Evolutionary conservation across 805 yeast species (phyloP).

Genomic region (Myxozyma sirexii): DNA sequence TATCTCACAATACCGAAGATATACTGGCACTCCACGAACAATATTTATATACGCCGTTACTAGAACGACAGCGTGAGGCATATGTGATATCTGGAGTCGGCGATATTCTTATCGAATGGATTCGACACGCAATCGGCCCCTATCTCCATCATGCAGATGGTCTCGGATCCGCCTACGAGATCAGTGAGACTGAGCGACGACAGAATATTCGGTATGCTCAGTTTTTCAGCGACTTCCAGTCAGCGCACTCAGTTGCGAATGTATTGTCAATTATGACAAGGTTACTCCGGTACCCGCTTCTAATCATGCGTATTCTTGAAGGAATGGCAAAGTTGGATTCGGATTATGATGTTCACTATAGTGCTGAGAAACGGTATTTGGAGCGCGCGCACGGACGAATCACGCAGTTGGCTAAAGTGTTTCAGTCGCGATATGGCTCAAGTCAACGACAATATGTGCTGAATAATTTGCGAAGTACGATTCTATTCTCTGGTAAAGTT

Average conservation of each 20-base stretch:
- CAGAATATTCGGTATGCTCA: slow-evolving; percentile 51
- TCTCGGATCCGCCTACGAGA: slow-evolving; percentile 44
- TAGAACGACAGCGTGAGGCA: slow-evolving; percentile 60
- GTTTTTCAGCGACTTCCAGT: slow-evolving; percentile 50
- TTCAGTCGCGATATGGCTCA: slow-evolving; percentile 59
- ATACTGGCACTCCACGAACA: slow-evolving; percentile 60
- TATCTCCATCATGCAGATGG: slow-evolving; percentile 61
- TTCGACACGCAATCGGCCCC: slow-evolving; percentile 55
- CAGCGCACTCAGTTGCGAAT: neutral
- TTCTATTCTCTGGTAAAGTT: slow-evolving; percentile 55
- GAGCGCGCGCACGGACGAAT: slow-evolving; percentile 59
- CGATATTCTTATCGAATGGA: slow-evolving; percentile 66
- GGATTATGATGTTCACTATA: slow-evolving; percentile 47
- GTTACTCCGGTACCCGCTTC: slow-evolving; percentile 61
- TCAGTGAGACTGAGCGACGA: slow-evolving; percentile 50
- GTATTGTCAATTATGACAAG: slow-evolving; percentile 46
- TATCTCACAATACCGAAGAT: slow-evolving; percentile 59
- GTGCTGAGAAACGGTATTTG: slow-evolving; percentile 41
- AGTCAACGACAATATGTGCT: slow-evolving; percentile 59
- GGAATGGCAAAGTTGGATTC: slow-evolving; percentile 51
- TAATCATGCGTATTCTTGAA: slow-evolving; percentile 62
- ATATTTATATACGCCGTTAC: slow-evolving; percentile 58
- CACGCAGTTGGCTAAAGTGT: slow-evolving; percentile 56
- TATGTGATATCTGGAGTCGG: slow-evolving; percentile 69
- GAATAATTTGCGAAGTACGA: slow-evolving; percentile 54